phyloP scores from a whole-genome alignment of 306 rosid genomes.

The Myrica gale region DNA sequence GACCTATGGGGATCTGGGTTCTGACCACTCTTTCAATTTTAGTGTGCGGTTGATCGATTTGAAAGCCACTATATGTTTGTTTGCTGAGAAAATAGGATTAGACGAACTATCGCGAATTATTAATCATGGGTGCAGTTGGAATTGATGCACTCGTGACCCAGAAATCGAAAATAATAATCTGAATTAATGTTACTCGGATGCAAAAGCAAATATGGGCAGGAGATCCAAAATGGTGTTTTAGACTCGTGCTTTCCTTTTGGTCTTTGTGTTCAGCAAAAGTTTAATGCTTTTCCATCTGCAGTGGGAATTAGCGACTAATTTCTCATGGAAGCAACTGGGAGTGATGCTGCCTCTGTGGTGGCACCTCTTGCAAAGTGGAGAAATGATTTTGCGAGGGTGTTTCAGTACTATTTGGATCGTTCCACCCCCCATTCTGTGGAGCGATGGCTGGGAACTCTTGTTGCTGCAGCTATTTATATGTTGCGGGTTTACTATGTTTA shows the following conservation, averaged over 20 bases:
- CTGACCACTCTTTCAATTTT: not conserved
- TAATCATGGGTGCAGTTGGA: not conserved
- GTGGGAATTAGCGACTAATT: conserved; percentile 21
- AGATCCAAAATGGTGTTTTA: not conserved
- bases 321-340: conserved; percentile 54
- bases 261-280: not conserved
- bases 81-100: not conserved
- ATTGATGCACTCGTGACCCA: not conserved
- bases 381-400: conserved; percentile 54
- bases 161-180: not conserved
- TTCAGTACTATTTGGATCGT: conserved; percentile 63
- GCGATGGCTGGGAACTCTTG: conserved; percentile 68
- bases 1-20: not conserved
- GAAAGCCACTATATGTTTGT: not conserved
- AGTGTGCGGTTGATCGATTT: not conserved
- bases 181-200: not conserved
- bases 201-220: not conserved
- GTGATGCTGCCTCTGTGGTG: conserved; percentile 39
- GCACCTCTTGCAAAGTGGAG: conserved; percentile 59
- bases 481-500: conserved; percentile 56
- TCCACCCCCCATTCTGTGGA: conserved; percentile 53
- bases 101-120: not conserved
- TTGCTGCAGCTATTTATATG: conserved; percentile 40
- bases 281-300: conserved; percentile 1
- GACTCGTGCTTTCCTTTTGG: not conserved